Evolutionary conservation across 139 green algal species (phyloP).

Genomic region (Volvox reticuliferus): DNA sequence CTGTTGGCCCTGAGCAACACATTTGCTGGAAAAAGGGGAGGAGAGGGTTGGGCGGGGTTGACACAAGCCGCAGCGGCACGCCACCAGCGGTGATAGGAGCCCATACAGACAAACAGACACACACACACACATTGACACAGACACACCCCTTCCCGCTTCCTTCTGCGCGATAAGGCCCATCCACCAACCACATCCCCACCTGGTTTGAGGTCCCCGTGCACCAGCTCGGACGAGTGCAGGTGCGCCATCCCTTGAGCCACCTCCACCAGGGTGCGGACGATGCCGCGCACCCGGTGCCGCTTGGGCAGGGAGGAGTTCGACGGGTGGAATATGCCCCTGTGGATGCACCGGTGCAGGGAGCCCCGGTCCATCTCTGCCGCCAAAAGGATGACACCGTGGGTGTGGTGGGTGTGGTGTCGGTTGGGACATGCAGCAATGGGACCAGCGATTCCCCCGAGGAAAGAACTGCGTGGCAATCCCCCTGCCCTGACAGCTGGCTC

Average conservation of each 20-base stretch:
- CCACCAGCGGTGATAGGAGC: too few relatives aligned
- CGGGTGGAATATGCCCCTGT: neutral
- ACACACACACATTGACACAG: neutral
- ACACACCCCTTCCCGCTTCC: too few relatives aligned
- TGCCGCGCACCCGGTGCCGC: slow-evolving; percentile 33
- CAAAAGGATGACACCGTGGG: neutral
- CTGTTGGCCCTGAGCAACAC: slow-evolving; percentile 38
- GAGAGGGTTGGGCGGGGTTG: neutral
- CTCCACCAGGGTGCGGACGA: slow-evolving; percentile 36
- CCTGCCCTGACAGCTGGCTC: too few relatives aligned
- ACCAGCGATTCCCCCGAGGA: too few relatives aligned
- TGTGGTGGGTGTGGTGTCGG: too few relatives aligned
- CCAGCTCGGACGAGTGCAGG: slow-evolving; percentile 38
- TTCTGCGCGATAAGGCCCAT: neutral
- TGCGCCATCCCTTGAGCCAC: slow-evolving; percentile 47
- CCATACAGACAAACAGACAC: too few relatives aligned
- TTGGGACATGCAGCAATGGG: too few relatives aligned
- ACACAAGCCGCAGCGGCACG: too few relatives aligned
- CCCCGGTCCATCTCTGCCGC: slow-evolving; percentile 41
- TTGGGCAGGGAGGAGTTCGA: neutral
- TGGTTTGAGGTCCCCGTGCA: slow-evolving; percentile 49
- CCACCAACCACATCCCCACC: neutral
- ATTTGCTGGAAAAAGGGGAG: slow-evolving; percentile 16
- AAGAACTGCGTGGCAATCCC: too few relatives aligned
- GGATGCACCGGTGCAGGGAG: slow-evolving; percentile 28